Base-by-base conservation (phyloP, 1,139 yeast species). In the Nakaseomyces glabratus region DNA sequence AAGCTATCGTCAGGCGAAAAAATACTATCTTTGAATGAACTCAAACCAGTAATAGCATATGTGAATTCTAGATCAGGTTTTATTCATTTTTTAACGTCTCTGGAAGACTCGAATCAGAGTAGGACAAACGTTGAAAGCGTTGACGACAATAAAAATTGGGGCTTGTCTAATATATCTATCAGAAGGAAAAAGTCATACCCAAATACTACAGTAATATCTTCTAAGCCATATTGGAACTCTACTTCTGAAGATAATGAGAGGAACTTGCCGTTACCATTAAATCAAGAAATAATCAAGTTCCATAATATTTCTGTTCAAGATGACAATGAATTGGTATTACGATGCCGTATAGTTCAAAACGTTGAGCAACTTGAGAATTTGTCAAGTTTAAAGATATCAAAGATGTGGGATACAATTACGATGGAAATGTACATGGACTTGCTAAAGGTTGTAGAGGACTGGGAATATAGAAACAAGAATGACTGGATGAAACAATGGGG, bases 401-500 rank as follows among this genome's bases (percentile, higher is more conserved):
- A 66, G 31, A 58, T 73, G 4, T 63, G 72, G 42, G 80, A 74
- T 46, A 60, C 67, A 20, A 61, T 74, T n/a, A 62, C 73, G 20
- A 69, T 73, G 51, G 81, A 74, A 45, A 58, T 74, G 20, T 74
- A 74, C 47, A 75, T 72, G 34, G 81, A 74, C 42, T 57, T 74
- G 36, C 55, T 69, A 42, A 69, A 67, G 45, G 63, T 71, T 59
- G 76, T 71, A 8, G 69, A 70, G 47, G 62, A 67, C 40, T 59
- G 63, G 54, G 65, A 62, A 38, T 53, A 54, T 34, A 61, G 56
- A 37, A 59, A 57, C 34, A 56, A 74, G 63, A 58, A 75, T 61
- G 59, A 64, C 44, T 71, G 71, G 60, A 61, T 72, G 20, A 62
- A 62, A 28, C 57, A 63, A 48, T 74, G 81, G 81, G 73, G 79